Evolutionary conservation across 2,329 filamentous ascomycete species (phyloP).

Genomic region (Lasiodiplodia hormozganensis): DNA sequence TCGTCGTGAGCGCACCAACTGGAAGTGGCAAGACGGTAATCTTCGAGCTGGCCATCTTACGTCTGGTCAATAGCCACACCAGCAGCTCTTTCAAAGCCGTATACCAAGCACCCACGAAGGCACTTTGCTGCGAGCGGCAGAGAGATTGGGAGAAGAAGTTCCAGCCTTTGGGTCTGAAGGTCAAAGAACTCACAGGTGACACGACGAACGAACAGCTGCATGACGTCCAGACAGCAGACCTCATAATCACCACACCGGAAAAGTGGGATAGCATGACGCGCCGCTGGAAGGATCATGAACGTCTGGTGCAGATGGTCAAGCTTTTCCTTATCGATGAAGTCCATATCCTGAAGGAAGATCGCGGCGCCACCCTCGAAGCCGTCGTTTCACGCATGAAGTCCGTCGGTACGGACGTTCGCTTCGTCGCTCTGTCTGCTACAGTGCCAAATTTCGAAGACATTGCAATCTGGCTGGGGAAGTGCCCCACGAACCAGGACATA

Average conservation of each 20-base stretch:
- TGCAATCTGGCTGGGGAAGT: constrained; percentile 77
- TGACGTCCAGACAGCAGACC: constrained; percentile 74
- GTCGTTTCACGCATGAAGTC: constrained; percentile 90
- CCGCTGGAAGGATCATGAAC: constrained; percentile 83
- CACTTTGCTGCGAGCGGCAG: constrained; percentile 77
- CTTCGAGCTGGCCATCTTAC: constrained; percentile 82
- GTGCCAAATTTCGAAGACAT: constrained; percentile 84
- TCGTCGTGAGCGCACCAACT: constrained; percentile 82
- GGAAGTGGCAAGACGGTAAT: constrained; percentile 86
- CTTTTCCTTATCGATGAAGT: constrained; percentile 88
- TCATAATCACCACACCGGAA: constrained; percentile 88
- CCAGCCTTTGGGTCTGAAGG: constrained; percentile 68
- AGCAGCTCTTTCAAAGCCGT: constrained; percentile 77
- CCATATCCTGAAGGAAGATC: constrained; percentile 80
- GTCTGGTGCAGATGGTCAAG: constrained; percentile 75
- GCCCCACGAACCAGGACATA: constrained; percentile 63
- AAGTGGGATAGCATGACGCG: constrained; percentile 92
- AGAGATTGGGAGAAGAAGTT: constrained; percentile 83
- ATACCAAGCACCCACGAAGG: constrained; percentile 86
- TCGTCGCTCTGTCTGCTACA: constrained; percentile 82
- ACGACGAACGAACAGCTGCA: constrained; percentile 71
- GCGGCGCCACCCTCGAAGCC: constrained; percentile 81
- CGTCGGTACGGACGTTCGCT: constrained; percentile 75
- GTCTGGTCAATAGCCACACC: constrained; percentile 64
- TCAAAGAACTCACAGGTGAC: constrained; percentile 82